These are phyloP conservation scores for Dactylellina leptospora DNA, from an alignment of 2,329 filamentous ascomycete genomes.

Conservation along the genomic window DNA sequence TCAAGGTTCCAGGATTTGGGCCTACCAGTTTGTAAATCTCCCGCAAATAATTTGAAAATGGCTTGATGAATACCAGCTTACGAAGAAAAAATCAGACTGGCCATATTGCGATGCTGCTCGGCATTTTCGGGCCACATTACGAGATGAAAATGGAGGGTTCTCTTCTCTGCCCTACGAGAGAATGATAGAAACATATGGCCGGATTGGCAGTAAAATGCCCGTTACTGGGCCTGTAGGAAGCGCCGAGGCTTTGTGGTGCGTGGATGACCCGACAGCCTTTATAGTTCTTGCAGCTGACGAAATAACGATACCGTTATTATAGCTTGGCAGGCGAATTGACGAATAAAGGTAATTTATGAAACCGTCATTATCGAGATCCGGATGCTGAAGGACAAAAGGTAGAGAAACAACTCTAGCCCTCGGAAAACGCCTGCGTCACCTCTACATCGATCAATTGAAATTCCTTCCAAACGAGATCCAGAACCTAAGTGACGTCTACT, in stretches of 20 bases:
- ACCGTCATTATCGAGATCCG: background rate
- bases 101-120: conserved; percentile 85
- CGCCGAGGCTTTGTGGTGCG: conserved; percentile 82
- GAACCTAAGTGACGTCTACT: conserved; percentile 70
- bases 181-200: conserved; percentile 82
- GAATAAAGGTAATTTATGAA: conserved; percentile 61
- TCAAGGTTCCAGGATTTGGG: conserved; percentile 85
- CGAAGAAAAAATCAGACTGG: conserved; percentile 69
- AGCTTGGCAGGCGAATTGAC: conserved; percentile 73
- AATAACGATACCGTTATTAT: conserved; percentile 11
- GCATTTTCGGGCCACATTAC: conserved; percentile 72
- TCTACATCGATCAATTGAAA: conserved; percentile 78
- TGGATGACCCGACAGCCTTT: conserved; percentile 59
- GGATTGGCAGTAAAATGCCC: conserved; percentile 73
- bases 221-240: conserved; percentile 74
- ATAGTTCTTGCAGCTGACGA: too few species aligned
- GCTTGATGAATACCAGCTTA: background rate
- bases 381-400: conserved; percentile 62
- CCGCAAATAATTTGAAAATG: background rate
- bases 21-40: conserved; percentile 63
- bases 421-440: conserved; percentile 72
- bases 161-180: conserved; percentile 71
- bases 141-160: conserved; percentile 67
- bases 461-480: conserved; percentile 70
- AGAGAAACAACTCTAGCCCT: conserved; percentile 76